phyloP scores from a whole-genome alignment of 2,329 filamentous ascomycete species.

The Lanzia echinophila region DNA sequence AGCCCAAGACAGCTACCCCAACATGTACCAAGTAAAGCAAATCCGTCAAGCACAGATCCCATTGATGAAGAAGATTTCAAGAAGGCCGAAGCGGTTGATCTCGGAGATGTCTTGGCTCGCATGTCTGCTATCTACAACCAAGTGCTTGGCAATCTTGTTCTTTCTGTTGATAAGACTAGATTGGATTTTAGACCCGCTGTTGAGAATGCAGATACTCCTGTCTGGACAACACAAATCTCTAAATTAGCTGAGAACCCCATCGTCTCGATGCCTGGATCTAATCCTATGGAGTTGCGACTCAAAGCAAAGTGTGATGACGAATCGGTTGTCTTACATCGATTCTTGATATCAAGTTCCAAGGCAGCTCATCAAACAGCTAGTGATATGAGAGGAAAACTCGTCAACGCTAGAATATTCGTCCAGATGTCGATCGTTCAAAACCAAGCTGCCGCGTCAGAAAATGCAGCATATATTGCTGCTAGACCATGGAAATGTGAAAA shows the following conservation, averaged over 20 bases:
- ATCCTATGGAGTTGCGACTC: constrained; percentile 27
- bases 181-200: constrained; percentile 19
- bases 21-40: neutral
- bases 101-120: constrained; percentile 14
- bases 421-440: constrained; percentile 11
- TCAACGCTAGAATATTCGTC: constrained; percentile 19
- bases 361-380: constrained; percentile 16
- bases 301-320: constrained; percentile 12
- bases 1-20: too few relatives aligned
- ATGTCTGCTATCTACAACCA: constrained; percentile 20
- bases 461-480: constrained; percentile 14
- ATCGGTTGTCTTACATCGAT: constrained; percentile 18
- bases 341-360: constrained; percentile 17
- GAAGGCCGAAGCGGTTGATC: constrained; percentile 11
- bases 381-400: constrained; percentile 25
- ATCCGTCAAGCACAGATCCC: neutral
- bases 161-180: constrained; percentile 20
- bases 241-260: constrained; percentile 22
- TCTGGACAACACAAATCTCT: constrained; percentile 16
- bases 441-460: neutral
- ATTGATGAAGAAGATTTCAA: constrained; percentile 4
- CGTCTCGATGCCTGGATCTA: constrained; percentile 23
- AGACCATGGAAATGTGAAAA: constrained; percentile 28
- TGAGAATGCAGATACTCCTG: constrained; percentile 12
- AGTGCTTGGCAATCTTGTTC: constrained; percentile 23